Evolutionary conservation across 2,329 filamentous ascomycete genomes (phyloP).

Genomic region (Hymenoscyphus infarciens): DNA sequence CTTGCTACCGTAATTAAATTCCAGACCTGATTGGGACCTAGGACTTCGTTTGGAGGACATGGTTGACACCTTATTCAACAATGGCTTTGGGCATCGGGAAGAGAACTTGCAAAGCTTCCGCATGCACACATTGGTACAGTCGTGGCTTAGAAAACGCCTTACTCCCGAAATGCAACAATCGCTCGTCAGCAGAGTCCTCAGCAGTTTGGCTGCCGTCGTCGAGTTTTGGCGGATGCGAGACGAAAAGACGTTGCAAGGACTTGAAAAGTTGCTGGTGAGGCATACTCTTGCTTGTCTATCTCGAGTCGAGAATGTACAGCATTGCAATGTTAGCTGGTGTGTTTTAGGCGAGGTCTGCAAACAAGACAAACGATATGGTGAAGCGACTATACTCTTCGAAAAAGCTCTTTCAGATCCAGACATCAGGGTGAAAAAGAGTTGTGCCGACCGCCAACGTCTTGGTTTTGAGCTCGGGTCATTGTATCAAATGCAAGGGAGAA

Average conservation of each 20-base stretch:
- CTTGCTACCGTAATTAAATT: no score
- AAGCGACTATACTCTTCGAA: background rate
- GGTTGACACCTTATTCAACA: constrained; percentile 6
- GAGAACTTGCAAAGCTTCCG: constrained; percentile 7
- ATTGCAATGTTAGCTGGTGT: constrained; percentile 1
- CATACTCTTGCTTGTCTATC: background rate
- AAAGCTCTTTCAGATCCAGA: background rate
- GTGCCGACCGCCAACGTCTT: background rate
- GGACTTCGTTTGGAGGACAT: constrained; percentile 3
- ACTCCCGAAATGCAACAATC: background rate
- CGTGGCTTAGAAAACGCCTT: constrained; percentile 1
- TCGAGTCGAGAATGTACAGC: background rate
- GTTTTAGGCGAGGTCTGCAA: background rate
- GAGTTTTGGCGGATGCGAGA: background rate
- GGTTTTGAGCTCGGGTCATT: background rate
- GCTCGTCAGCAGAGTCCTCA: background rate
- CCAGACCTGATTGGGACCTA: background rate
- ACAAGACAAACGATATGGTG: constrained; percentile 2
- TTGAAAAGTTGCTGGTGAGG: background rate
- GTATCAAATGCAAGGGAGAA: background rate
- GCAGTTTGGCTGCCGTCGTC: background rate
- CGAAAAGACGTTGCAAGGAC: background rate
- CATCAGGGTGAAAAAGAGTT: background rate
- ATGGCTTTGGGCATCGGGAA: constrained; percentile 1
- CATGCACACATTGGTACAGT: constrained; percentile 7